phyloP scores from a whole-genome alignment of 352 stramenopile species.

The Pythium phragmitis region DNA sequence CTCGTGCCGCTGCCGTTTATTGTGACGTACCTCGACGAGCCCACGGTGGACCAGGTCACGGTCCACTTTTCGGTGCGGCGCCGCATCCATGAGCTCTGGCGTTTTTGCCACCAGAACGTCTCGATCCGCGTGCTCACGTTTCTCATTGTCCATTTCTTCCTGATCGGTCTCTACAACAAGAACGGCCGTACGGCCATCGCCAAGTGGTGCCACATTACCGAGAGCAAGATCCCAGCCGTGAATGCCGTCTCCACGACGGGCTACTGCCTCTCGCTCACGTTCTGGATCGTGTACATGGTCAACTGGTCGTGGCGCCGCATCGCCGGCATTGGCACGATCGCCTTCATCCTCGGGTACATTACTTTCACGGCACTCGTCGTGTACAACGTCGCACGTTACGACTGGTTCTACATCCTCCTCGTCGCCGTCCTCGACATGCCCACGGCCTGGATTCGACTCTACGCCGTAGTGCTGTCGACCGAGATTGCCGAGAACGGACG shows the following conservation, averaged over 20 bases:
- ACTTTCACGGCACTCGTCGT: constrained; percentile 37
- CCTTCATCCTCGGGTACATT: constrained; percentile 33
- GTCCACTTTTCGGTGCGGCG: constrained; percentile 26
- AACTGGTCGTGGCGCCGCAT: constrained; percentile 42
- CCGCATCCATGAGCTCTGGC: constrained; percentile 43
- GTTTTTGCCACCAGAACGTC: constrained; percentile 53
- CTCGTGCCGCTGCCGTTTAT: constrained; percentile 36
- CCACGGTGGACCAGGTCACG: constrained; percentile 1
- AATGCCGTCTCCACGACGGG: constrained; percentile 32
- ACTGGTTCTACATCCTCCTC: constrained; percentile 47
- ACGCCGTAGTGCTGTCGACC: constrained; percentile 39
- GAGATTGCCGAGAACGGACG: constrained; percentile 53
- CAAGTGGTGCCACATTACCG: constrained; percentile 38
- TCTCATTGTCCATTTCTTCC: constrained; percentile 37
- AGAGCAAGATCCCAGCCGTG: constrained; percentile 18
- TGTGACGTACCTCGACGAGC: constrained; percentile 39
- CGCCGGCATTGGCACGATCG: constrained; percentile 27
- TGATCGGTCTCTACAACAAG: constrained; percentile 41
- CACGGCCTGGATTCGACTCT: constrained; percentile 41
- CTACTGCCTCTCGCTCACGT: constrained; percentile 34
- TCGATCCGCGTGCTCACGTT: constrained; percentile 54
- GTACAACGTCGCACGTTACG: constrained; percentile 33
- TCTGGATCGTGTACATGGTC: constrained; percentile 43
- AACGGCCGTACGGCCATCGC: constrained; percentile 33
- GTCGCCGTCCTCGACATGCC: constrained; percentile 34